Evolutionary conservation across 2,329 filamentous ascomycete species (phyloP).

Genomic region (Ophiosphaerella herpotricha): DNA sequence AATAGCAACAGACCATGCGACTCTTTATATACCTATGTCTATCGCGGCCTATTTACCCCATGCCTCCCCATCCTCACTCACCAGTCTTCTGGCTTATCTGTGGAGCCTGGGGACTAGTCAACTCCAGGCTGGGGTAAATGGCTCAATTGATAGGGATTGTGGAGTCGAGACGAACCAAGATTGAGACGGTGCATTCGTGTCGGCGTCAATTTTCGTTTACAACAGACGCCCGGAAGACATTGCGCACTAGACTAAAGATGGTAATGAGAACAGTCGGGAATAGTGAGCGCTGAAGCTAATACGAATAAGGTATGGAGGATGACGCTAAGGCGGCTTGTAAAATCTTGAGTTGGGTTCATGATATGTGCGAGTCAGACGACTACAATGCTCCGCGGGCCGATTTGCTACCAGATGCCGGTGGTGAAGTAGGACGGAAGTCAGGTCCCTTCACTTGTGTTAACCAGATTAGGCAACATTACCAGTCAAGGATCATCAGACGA

Average conservation of each 20-base stretch:
- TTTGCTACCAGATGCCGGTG: conserved; percentile 1
- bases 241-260: conserved; percentile 9
- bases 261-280: conserved; percentile 27
- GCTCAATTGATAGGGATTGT: conserved; percentile 17
- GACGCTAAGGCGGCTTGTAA: conserved; percentile 17
- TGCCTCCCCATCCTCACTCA: conserved; percentile 7
- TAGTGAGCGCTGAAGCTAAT: conserved; percentile 11
- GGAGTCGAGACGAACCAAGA: conserved; percentile 7
- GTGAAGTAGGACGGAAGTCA: neutral
- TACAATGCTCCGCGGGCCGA: conserved; percentile 15
- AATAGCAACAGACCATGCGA: conserved; percentile 3
- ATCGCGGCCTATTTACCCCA: conserved; percentile 1
- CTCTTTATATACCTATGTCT: conserved; percentile 24
- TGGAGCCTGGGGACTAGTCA: conserved; percentile 16
- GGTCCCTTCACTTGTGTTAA: neutral
- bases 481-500: conserved; percentile 15
- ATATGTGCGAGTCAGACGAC: conserved; percentile 11
- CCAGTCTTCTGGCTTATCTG: conserved; percentile 21
- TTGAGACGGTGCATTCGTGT: conserved; percentile 5
- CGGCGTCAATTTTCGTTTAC: conserved; percentile 2
- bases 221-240: conserved; percentile 3
- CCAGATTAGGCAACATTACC: conserved; percentile 10
- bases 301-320: conserved; percentile 13
- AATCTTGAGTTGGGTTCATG: conserved; percentile 6
- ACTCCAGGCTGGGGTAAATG: conserved; percentile 28